Base-by-base conservation (phyloP, 2,329 filamentous ascomycete species). In the Aspergillus viridinutans region DNA sequence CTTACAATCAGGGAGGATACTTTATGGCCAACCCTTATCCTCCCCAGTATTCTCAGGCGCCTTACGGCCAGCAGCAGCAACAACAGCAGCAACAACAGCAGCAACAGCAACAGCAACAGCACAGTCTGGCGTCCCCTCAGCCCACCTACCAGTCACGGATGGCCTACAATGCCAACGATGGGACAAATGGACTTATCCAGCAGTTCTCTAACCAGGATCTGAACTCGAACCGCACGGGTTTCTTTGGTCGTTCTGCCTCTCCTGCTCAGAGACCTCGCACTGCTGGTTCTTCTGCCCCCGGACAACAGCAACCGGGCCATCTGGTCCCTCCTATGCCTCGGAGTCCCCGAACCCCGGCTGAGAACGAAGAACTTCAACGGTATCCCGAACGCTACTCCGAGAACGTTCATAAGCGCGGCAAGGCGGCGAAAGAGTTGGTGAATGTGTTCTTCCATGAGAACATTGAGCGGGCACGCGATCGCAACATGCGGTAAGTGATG, bases 201-300 rank as follows among this genome's bases (percentile, higher is more conserved):
- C 94, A 99, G 74, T 96, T 97, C 75, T 95, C 93, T 57, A 92
- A 97, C 76, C 93, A 97, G 80, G 96, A 97, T 74, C 83, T 97
- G 43, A 88, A 90, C 48, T 86, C 85, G 47, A 86, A 86, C 58
- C 84, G 91, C 64, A 82, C 83, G 29, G 86, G 85, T 58, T 85
- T 86, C 50, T 92, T 92, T 70, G 85, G 81, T 62, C 82, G 84
- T 58, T 84, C 91, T 38, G 81, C 84, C 32, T 87, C 90, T 32
- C 85, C 90, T 23, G 83, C 81, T 53, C 87, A 89, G 72, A 87
- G 94, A 58, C 92, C 93, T 51, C 85, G 92, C 58, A 97, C 93
- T 20, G 90, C 91, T 57, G 92, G 71, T 28, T 85, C 84, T 53
- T 75, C 83, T 50, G 82, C 73, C 49, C 72, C 72, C 52, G 68